Conservation (phyloP, 805 yeast genomes). For the Candida fluviatilis region DNA sequence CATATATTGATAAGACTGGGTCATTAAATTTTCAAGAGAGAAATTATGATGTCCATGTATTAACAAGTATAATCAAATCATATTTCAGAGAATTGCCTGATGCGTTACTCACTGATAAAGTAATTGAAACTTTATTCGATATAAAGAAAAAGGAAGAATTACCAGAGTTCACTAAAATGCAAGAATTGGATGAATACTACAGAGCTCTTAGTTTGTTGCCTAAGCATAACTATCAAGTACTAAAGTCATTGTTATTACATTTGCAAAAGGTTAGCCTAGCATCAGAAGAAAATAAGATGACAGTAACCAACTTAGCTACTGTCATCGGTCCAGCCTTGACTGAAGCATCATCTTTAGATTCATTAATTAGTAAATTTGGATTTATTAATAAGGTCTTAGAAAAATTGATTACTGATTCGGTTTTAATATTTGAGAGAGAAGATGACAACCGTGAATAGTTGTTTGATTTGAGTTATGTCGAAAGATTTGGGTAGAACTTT, state of each 20-base stretch:
- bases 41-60: constrained; percentile 72
- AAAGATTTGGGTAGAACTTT: no score
- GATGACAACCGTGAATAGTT: not conserved
- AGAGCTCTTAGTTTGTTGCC: constrained; percentile 50
- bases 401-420: constrained; percentile 42
- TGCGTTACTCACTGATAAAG: constrained; percentile 64
- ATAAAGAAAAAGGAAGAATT: constrained; percentile 20
- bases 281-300: constrained; percentile 76
- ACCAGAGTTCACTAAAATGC: not conserved
- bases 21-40: constrained; percentile 46
- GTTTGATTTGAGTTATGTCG: no score
- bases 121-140: constrained; percentile 54
- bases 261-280: constrained; percentile 63
- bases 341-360: constrained; percentile 49
- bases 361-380: constrained; percentile 47
- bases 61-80: constrained; percentile 83
- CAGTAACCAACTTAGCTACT: constrained; percentile 82
- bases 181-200: constrained; percentile 17
- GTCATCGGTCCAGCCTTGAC: constrained; percentile 70
- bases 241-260: constrained; percentile 66
- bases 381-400: constrained; percentile 52
- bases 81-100: constrained; percentile 85
- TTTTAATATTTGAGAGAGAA: constrained; percentile 28
- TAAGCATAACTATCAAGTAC: constrained; percentile 57
- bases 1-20: constrained; percentile 44